These are phyloP conservation scores for Blastomyces gilchristii DNA, from an alignment of 2,329 filamentous ascomycete genomes.

Conservation along the genomic window DNA sequence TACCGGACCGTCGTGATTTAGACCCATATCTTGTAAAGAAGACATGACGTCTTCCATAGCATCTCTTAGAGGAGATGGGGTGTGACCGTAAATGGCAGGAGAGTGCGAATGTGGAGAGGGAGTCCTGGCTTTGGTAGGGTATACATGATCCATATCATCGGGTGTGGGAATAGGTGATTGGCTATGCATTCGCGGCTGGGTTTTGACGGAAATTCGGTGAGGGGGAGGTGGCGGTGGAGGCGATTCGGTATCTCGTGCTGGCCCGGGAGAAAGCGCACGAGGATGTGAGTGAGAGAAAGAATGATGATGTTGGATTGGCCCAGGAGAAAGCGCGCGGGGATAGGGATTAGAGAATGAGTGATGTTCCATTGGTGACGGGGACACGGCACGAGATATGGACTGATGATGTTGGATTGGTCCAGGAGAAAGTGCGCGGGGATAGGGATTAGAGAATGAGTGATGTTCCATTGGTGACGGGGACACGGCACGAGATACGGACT, in stretches of 20 bases:
- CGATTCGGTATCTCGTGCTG: slow-evolving; percentile 32
- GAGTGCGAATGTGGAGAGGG: slow-evolving; percentile 48
- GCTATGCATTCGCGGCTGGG: slow-evolving; percentile 18
- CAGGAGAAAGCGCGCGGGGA: not conserved
- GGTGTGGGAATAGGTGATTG: slow-evolving; percentile 24
- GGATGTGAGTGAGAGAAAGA: slow-evolving; percentile 8
- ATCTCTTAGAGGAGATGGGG: slow-evolving; percentile 81
- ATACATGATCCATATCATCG: slow-evolving; percentile 34
- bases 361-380: not conserved
- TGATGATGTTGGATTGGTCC: not conserved
- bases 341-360: slow-evolving; percentile 7
- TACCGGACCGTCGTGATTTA: slow-evolving; percentile 44
- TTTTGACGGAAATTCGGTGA: slow-evolving; percentile 51
- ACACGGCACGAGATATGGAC: not conserved
- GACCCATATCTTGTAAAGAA: slow-evolving; percentile 76
- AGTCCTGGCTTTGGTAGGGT: slow-evolving; percentile 32
- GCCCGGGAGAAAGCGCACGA: not conserved
- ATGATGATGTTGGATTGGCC: not conserved
- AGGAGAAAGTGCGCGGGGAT: not conserved
- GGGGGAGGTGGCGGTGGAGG: slow-evolving; percentile 77
- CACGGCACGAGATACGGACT: not conserved
- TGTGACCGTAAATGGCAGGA: slow-evolving; percentile 56
- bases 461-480: slow-evolving; percentile 1
- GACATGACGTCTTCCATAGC: slow-evolving; percentile 99
- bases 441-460: slow-evolving; percentile 6